These are phyloP conservation scores for Alternaria consortialis DNA, from an alignment of 2,329 filamentous ascomycete species.

Conservation along the genomic window DNA sequence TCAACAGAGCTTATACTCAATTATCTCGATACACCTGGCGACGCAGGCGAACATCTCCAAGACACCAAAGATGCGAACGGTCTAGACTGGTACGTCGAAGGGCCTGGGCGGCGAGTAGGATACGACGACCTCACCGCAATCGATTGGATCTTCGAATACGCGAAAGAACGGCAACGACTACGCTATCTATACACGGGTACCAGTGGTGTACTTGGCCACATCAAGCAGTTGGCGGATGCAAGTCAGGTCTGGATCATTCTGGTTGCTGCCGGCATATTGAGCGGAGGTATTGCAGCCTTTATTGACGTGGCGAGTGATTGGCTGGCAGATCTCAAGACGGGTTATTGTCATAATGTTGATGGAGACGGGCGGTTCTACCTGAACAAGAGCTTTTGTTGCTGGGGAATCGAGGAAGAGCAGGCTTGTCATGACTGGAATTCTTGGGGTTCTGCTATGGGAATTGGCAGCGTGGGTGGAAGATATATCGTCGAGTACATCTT, in stretches of 20 bases:
- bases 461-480: slow-evolving; percentile 70
- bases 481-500: slow-evolving; percentile 90
- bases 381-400: slow-evolving; percentile 91
- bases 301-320: slow-evolving; percentile 94
- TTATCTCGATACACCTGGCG: slow-evolving; percentile 52
- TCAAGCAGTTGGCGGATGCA: slow-evolving; percentile 78
- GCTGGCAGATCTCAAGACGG: slow-evolving; percentile 90
- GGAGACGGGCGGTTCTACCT: slow-evolving; percentile 91
- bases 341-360: slow-evolving; percentile 79
- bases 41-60: slow-evolving; percentile 49
- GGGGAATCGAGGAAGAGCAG: slow-evolving; percentile 78
- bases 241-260: slow-evolving; percentile 93
- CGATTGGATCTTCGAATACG: slow-evolving; percentile 99
- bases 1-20: slow-evolving; percentile 54
- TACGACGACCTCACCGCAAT: slow-evolving; percentile 98
- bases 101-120: slow-evolving; percentile 85
- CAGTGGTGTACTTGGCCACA: slow-evolving; percentile 75
- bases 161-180: slow-evolving; percentile 89
- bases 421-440: slow-evolving; percentile 87
- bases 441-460: slow-evolving; percentile 80
- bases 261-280: slow-evolving; percentile 82
- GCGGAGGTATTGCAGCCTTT: slow-evolving; percentile 82
- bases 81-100: slow-evolving; percentile 88
- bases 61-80: slow-evolving; percentile 57
- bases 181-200: slow-evolving; percentile 76